Base-by-base conservation (phyloP, 192 early-diverging fungal genomes). In the Rhizophagus prolifer region DNA sequence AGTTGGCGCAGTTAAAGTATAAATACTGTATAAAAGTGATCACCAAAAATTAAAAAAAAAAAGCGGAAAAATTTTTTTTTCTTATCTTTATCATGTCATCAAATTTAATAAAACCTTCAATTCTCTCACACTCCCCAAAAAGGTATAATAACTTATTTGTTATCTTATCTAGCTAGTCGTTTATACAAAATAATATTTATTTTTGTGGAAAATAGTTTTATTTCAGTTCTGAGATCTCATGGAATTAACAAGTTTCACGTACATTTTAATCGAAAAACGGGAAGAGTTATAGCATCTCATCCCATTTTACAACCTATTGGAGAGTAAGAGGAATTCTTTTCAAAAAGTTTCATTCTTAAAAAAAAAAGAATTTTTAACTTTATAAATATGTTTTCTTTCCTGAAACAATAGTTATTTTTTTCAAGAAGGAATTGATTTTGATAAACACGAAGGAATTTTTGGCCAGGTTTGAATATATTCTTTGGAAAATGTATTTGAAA, bases 391-490 rank as follows among this genome's bases (percentile, higher is more conserved):
- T 69, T n/a, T n/a, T 47, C 2, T 41, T 69, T 69, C 46, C 31
- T 23, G 19, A 21, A 36, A 46, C 50, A 38, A 38, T 47, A 69
- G 67, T 21, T 75, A 64, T 75, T 75, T 75, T 75, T 5, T 16
- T 23, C 21, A 75, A 46, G 73, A 75, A 30, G 28, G 34, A 28
- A 64, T 13, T 2, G 73, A 75, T 44, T 75, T 75, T 25, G 73
- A 75, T 64, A 23, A 61, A 46, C 73, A 75, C 36, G 73, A 75
- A 44, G 73, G 73, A 31, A 46, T 75, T 63, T 75, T 75, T 47
- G 73, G 73, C 1, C 73, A 75, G 36, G 21, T 75, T 30, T 6
- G 2, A 16, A 38, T 25, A 28, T 54, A 62, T 25, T 19, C 36
- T 64, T 28, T 47, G 21, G 12, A 13, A 16, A 14, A 47, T 26